These are phyloP conservation scores for Eucalyptus coolabah DNA, from an alignment of 345 rosid genomes.

Conservation along the genomic window DNA sequence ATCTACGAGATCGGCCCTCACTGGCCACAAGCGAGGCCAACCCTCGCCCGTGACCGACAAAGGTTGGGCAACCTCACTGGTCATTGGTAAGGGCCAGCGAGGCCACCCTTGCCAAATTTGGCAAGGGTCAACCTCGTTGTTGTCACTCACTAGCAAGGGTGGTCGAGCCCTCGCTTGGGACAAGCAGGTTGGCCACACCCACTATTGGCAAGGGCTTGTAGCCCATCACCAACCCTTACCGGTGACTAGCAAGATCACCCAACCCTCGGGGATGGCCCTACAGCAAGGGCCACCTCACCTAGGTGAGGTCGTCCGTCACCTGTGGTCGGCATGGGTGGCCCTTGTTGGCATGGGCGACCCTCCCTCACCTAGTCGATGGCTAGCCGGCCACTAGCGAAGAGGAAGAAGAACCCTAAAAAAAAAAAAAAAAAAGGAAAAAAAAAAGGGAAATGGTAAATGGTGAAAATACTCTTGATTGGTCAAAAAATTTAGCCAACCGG, in stretches of 20 bases:
- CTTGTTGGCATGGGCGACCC: accelerated
- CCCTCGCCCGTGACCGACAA: accelerated
- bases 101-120: too few relatives aligned
- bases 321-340: accelerated
- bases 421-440: too few relatives aligned
- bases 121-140: accelerated
- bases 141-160: accelerated
- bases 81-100: accelerated
- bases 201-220: accelerated
- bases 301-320: accelerated
- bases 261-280: accelerated
- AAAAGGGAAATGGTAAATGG: too few relatives aligned
- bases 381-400: accelerated
- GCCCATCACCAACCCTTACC: accelerated
- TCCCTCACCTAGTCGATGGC: too few relatives aligned
- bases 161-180: accelerated
- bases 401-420: too few relatives aligned
- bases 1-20: accelerated
- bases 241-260: accelerated
- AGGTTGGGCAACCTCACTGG: accelerated
- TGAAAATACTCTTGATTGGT: accelerated
- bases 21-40: accelerated
- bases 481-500: accelerated
- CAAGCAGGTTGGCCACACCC: accelerated
- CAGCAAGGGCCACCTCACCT: accelerated